A percentile compares a stretch with the other conserved stretches of the same genome.
phyloP scores from a whole-genome alignment of 1,139 yeast species.

The Candida sojae region DNA sequence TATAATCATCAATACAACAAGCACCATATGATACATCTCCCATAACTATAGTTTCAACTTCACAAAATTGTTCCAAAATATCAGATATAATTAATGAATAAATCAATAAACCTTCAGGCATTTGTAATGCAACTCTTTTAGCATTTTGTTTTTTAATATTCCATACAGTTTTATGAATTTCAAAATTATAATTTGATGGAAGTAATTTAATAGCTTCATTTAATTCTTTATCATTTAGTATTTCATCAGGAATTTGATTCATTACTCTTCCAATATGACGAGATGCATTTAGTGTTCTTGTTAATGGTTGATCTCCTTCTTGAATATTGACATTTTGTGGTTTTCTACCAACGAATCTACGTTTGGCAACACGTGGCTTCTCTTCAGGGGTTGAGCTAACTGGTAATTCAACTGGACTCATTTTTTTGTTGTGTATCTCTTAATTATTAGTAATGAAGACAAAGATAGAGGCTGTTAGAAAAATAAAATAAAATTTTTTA shows the following conservation, averaged over 20 bases:
- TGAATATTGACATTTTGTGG: slow-evolving; percentile 5
- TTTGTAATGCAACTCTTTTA: slow-evolving; percentile 82
- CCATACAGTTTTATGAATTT: slow-evolving; percentile 94
- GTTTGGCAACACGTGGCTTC: slow-evolving; percentile 19
- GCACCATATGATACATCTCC: slow-evolving; percentile 99
- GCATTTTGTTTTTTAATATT: slow-evolving; percentile 75
- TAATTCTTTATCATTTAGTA: slow-evolving; percentile 73
- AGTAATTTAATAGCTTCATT: slow-evolving; percentile 78
- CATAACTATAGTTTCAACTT: slow-evolving; percentile 89
- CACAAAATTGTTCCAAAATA: slow-evolving; percentile 87
- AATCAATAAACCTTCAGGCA: slow-evolving; percentile 95
- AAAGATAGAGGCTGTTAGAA: not conserved
- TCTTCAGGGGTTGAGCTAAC: not conserved
- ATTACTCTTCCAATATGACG: slow-evolving; percentile 56
- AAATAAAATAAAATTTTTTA: not conserved
- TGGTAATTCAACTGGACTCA: slow-evolving; percentile 12
- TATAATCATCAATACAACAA: slow-evolving; percentile 95
- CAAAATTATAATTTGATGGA: slow-evolving; percentile 93
- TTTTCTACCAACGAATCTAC: slow-evolving; percentile 39
- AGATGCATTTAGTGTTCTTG: slow-evolving; percentile 17
- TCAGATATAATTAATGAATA: slow-evolving; percentile 87
- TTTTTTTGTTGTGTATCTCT: not conserved
- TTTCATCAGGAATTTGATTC: slow-evolving; percentile 91
- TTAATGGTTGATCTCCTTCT: slow-evolving; percentile 18
- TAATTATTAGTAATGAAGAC: not conserved